Evolutionary conservation across 768 basidiomycete species (phyloP).

Genomic region (Asterophora lycoperdoides): DNA sequence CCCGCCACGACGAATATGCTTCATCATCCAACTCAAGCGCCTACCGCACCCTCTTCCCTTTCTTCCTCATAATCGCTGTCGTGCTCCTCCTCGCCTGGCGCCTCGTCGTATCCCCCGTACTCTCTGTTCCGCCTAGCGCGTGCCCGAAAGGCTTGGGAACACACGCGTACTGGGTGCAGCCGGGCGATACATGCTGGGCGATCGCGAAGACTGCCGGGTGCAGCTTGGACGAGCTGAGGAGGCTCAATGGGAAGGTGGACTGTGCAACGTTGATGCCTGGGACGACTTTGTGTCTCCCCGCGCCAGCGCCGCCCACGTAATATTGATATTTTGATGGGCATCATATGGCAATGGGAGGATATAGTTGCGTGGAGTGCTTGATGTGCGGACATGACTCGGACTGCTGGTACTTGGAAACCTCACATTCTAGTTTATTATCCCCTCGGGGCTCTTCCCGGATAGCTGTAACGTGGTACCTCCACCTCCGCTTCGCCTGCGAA

Average conservation of each 20-base stretch:
- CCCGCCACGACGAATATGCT: no score
- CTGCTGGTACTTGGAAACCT: no score
- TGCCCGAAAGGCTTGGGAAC: slow-evolving; percentile 37
- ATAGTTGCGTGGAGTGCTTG: background rate
- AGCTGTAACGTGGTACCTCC: background rate
- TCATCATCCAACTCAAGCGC: slow-evolving; percentile 26
- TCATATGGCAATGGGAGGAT: no score
- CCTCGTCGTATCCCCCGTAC: slow-evolving; percentile 42
- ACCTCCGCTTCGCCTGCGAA: slow-evolving; percentile 1
- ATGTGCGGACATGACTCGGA: background rate
- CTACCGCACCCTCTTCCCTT: slow-evolving; percentile 64
- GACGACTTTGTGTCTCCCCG: slow-evolving; percentile 56
- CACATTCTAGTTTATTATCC: no score
- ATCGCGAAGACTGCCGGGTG: slow-evolving; percentile 47
- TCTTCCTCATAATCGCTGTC: slow-evolving; percentile 66
- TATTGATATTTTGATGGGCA: background rate
- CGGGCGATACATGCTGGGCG: slow-evolving; percentile 67
- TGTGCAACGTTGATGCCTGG: slow-evolving; percentile 62
- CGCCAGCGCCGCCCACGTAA: background rate
- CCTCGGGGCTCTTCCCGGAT: no score
- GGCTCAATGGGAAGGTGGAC: slow-evolving; percentile 47
- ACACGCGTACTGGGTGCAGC: slow-evolving; percentile 43
- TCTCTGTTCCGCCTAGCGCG: slow-evolving; percentile 28
- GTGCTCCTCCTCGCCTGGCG: slow-evolving; percentile 62
- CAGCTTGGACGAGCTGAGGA: slow-evolving; percentile 46